phyloP scores from a whole-genome alignment of 2,329 filamentous ascomycete genomes.

The Fusarium transvaalense region DNA sequence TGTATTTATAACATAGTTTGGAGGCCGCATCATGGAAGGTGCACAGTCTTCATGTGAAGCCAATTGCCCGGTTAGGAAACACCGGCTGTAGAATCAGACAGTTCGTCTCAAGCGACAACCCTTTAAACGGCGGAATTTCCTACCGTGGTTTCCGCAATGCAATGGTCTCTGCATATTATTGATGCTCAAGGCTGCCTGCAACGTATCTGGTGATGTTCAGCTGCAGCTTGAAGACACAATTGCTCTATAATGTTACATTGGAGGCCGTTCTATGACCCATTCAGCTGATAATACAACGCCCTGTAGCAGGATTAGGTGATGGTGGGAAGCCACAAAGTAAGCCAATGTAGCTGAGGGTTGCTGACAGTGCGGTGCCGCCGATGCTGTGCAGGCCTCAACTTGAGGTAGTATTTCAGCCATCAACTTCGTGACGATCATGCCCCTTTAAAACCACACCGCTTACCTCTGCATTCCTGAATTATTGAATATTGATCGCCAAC shows the following conservation, averaged over 20 bases:
- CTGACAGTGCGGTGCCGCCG: not conserved
- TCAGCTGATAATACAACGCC: not conserved
- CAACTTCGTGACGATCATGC: not conserved
- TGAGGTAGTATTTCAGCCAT: not conserved
- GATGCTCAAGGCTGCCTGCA: not conserved
- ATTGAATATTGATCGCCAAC: not conserved
- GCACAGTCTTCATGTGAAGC: not conserved
- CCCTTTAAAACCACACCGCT: not conserved
- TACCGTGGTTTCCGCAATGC: not conserved
- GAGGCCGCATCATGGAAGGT: not conserved
- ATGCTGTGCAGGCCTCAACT: not conserved
- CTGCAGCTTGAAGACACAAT: not conserved
- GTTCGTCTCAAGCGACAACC: not conserved
- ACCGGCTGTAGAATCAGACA: accelerated
- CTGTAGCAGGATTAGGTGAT: not conserved
- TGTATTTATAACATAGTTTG: not conserved
- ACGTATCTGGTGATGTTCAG: not conserved
- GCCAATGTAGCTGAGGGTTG: not conserved
- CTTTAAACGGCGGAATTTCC: too few species aligned
- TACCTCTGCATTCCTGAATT: not conserved
- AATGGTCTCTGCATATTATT: not conserved
- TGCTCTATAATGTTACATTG: not conserved
- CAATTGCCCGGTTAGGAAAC: not conserved
- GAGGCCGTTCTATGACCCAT: not conserved
- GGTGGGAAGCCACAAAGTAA: not conserved